phyloP scores from a whole-genome alignment of 805 yeast species.

The Wickerhamomyces hampshirensis region DNA sequence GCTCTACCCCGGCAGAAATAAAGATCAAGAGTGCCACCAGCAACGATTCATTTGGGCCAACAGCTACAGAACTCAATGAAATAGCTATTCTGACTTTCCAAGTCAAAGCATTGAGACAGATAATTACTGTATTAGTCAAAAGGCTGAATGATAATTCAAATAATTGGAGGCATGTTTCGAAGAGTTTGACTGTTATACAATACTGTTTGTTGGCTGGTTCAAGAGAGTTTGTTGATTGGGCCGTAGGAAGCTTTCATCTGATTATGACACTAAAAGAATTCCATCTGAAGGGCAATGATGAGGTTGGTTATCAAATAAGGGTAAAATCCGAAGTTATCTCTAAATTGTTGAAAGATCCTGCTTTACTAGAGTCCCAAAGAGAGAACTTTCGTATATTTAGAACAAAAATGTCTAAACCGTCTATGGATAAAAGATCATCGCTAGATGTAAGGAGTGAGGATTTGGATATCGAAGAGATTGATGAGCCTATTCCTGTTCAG shows the following conservation, averaged over 20 bases:
- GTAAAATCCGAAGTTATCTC: slow-evolving; percentile 32
- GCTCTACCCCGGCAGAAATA: slow-evolving; percentile 26
- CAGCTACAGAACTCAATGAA: slow-evolving; percentile 49
- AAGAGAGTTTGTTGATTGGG: slow-evolving; percentile 43
- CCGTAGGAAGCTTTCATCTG: slow-evolving; percentile 35
- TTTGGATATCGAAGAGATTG: slow-evolving; percentile 7
- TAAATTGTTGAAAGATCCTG: slow-evolving; percentile 28
- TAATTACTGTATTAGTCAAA: slow-evolving; percentile 36
- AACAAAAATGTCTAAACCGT: slow-evolving; percentile 38
- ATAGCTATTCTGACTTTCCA: slow-evolving; percentile 42
- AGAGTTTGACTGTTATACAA: slow-evolving; percentile 47
- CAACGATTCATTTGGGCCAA: slow-evolving; percentile 50
- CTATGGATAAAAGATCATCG: slow-evolving; percentile 26
- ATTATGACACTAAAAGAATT: slow-evolving; percentile 26
- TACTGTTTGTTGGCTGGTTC: slow-evolving; percentile 53
- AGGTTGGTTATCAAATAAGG: slow-evolving; percentile 31
- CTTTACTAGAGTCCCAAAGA: slow-evolving; percentile 35
- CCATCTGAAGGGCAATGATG: slow-evolving; percentile 23
- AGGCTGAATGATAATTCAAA: slow-evolving; percentile 30
- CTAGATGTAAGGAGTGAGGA: slow-evolving; percentile 17
- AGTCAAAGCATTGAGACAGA: slow-evolving; percentile 33
- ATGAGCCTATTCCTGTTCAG: background rate
- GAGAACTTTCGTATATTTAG: slow-evolving; percentile 36
- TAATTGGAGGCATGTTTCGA: slow-evolving; percentile 38
- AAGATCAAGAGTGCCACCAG: slow-evolving; percentile 44